phyloP scores from a whole-genome alignment of 192 early-diverging fungal species.

The Coemansia umbellata region DNA sequence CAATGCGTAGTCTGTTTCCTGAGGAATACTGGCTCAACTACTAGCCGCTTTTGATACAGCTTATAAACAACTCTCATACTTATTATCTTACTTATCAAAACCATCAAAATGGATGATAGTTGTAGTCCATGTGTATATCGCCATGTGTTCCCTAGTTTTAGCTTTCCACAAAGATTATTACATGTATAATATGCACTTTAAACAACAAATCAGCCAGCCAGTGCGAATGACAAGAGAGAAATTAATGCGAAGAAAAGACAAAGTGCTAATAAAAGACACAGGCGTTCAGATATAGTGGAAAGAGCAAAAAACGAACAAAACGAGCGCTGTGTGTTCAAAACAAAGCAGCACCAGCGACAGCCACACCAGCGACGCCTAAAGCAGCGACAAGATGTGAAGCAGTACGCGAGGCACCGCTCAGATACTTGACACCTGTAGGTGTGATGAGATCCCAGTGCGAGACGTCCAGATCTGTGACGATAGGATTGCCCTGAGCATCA shows the following conservation, averaged over 20 bases:
- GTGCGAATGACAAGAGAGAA: too few relatives aligned
- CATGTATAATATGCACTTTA: too few relatives aligned
- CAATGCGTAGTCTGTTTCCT: slow-evolving; percentile 67
- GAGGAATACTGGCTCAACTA: slow-evolving; percentile 71
- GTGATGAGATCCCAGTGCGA: slow-evolving; percentile 42
- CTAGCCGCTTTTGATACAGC: slow-evolving; percentile 20
- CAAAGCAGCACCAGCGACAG: slow-evolving; percentile 10
- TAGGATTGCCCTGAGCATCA: slow-evolving; percentile 42
- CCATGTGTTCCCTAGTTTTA: too few relatives aligned
- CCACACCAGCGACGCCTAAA: slow-evolving; percentile 1
- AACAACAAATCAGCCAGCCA: too few relatives aligned
- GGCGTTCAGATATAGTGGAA: too few relatives aligned
- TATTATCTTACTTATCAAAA: too few relatives aligned
- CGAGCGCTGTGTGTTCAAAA: slow-evolving; percentile 23
- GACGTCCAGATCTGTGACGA: slow-evolving; percentile 29
- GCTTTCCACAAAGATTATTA: too few relatives aligned
- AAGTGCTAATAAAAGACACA: not conserved
- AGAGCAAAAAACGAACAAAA: too few relatives aligned
- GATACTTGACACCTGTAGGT: slow-evolving; percentile 40
- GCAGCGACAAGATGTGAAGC: not conserved
- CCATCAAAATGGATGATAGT: too few relatives aligned
- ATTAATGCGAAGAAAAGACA: not conserved
- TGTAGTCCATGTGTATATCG: too few relatives aligned
- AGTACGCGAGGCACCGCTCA: slow-evolving; percentile 23
- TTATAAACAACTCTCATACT: not conserved